Evolutionary conservation across 2,329 filamentous ascomycete species (phyloP).

Genomic region (Cercospora beticola): DNA sequence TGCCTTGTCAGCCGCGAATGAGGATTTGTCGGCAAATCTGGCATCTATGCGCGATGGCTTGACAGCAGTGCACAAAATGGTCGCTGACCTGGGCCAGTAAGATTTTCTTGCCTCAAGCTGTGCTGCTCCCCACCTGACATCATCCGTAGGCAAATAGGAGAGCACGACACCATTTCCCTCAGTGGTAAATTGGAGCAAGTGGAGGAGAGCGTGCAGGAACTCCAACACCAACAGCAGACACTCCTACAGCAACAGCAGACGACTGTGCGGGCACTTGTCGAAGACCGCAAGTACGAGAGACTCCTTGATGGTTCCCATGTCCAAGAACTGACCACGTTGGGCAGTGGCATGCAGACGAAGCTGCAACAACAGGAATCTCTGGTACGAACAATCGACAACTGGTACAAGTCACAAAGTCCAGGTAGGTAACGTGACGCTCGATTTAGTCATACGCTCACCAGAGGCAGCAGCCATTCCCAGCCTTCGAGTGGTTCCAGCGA

Average conservation of each 20-base stretch:
- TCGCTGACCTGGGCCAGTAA: not conserved
- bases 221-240: not conserved
- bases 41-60: not conserved
- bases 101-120: not conserved
- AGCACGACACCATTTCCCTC: not conserved
- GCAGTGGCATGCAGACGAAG: not conserved
- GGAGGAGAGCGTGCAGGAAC: not conserved
- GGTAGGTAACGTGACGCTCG: not conserved
- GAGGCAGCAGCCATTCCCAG: not conserved
- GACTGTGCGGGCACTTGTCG: not conserved
- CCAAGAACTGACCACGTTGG: not conserved
- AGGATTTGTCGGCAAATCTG: not conserved
- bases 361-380: not conserved
- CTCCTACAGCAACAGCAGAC: not conserved
- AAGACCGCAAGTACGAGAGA: not conserved
- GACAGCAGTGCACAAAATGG: not conserved
- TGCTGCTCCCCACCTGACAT: not conserved
- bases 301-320: not conserved
- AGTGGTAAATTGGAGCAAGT: not conserved
- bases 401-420: not conserved
- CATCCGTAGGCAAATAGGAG: not conserved
- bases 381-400: not conserved
- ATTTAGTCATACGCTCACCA: not conserved
- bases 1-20: not conserved
- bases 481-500: not conserved